These are phyloP conservation scores for Apiospora aurea DNA, from an alignment of 2,329 filamentous ascomycete species.

Conservation along the genomic window DNA sequence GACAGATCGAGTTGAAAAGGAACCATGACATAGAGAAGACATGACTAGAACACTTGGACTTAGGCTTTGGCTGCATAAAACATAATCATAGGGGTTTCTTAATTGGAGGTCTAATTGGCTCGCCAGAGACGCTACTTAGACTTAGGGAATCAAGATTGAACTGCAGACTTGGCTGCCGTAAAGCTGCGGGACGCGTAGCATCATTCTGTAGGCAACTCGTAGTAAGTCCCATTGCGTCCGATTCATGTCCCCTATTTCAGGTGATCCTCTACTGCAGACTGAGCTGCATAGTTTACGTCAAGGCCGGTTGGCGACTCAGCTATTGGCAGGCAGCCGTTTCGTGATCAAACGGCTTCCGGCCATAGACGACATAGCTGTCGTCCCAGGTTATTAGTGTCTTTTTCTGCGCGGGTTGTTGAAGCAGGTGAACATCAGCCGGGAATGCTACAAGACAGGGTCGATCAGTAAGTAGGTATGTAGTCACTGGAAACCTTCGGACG, in stretches of 20 bases:
- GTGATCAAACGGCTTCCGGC: constrained; percentile 25
- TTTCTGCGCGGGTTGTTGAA: not conserved
- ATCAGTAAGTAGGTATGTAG: not conserved
- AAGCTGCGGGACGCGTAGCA: not conserved
- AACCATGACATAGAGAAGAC: not conserved
- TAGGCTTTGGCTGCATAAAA: not conserved
- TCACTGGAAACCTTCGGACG: no score
- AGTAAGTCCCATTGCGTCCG: not conserved
- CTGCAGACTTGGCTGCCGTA: not conserved
- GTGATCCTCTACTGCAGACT: not conserved
- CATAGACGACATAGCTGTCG: constrained; percentile 21
- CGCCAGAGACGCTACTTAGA: not conserved
- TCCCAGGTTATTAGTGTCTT: not conserved
- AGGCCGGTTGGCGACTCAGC: not conserved
- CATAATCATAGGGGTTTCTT: not conserved
- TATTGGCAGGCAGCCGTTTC: no score
- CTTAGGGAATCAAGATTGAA: not conserved
- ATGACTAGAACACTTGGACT: not conserved
- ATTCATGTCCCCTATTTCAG: not conserved
- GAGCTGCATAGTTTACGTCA: not conserved
- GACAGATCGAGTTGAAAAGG: not conserved
- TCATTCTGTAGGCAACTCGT: not conserved
- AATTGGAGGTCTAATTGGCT: not conserved
- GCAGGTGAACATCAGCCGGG: constrained; percentile 27
- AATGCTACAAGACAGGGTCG: not conserved